A percentile compares a stretch with the other conserved stretches of the same genome.
Conservation (phyloP, 2,329 filamentous ascomycete genomes). For the Coniochaeta sp. region DNA sequence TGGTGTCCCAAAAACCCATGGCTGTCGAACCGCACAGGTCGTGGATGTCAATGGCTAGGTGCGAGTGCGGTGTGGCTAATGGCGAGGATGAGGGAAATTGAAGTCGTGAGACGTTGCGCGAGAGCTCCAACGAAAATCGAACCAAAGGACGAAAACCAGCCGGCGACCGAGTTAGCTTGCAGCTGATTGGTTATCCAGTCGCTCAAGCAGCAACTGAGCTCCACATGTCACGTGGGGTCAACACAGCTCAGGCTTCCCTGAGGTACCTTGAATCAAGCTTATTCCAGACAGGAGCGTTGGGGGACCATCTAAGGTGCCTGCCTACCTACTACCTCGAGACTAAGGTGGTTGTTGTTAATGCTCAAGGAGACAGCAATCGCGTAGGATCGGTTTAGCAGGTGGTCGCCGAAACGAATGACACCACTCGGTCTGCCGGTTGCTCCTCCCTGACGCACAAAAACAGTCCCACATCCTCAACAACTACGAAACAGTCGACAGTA, state of each 20-base stretch:
- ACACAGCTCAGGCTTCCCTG: too few relatives aligned
- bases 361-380: too few relatives aligned
- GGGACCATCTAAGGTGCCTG: too few relatives aligned
- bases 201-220: slow-evolving; percentile 3
- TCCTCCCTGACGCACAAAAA: neutral
- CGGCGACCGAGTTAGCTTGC: slow-evolving; percentile 11
- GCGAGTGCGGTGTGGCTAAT: slow-evolving; percentile 16
- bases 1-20: slow-evolving; percentile 62
- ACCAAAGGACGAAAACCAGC: slow-evolving; percentile 1
- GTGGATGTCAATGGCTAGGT: slow-evolving; percentile 20
- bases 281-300: neutral
- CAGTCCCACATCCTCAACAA: neutral
- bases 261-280: neutral
- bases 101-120: neutral
- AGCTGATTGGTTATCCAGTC: slow-evolving; percentile 16
- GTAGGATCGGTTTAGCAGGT: too few relatives aligned
- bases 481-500: neutral
- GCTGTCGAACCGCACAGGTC: slow-evolving; percentile 30
- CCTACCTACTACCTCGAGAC: too few relatives aligned
- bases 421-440: too few relatives aligned
- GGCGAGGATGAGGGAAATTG: slow-evolving; percentile 3
- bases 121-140: slow-evolving; percentile 5
- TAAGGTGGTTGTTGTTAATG: too few relatives aligned
- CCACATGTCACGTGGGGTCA: neutral
- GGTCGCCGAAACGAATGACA: too few relatives aligned